A percentile compares a stretch with the other conserved stretches of the same genome.
These are phyloP conservation scores for Aspergillus pseudoviridinutans DNA, from an alignment of 2,329 filamentous ascomycete genomes.

Conservation along the genomic window DNA sequence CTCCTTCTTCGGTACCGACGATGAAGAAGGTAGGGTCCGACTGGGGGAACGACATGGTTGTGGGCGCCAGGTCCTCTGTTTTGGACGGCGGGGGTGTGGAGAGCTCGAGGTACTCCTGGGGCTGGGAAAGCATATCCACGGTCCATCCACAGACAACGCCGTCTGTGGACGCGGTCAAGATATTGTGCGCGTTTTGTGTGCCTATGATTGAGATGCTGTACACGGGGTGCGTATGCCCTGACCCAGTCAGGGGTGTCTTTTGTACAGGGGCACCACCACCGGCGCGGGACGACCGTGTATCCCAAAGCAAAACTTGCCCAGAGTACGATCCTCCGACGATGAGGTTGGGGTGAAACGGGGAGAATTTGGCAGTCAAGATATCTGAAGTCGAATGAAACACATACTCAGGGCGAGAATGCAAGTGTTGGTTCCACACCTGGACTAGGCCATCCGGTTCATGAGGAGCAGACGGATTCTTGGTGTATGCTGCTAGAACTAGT, in stretches of 20 bases:
- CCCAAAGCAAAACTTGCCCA: slow-evolving; percentile 94
- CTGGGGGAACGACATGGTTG: slow-evolving; percentile 89
- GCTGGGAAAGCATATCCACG: slow-evolving; percentile 95
- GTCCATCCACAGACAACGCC: slow-evolving; percentile 97
- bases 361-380: slow-evolving; percentile 92
- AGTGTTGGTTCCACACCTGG: slow-evolving; percentile 94
- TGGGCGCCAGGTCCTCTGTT: slow-evolving; percentile 91
- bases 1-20: slow-evolving; percentile 92
- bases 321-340: slow-evolving; percentile 96
- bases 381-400: slow-evolving; percentile 95
- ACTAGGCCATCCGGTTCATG: slow-evolving; percentile 91
- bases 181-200: slow-evolving; percentile 98
- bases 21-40: slow-evolving; percentile 97
- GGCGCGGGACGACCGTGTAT: slow-evolving; percentile 81
- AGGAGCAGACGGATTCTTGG: slow-evolving; percentile 91
- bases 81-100: slow-evolving; percentile 80
- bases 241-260: slow-evolving; percentile 91
- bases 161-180: slow-evolving; percentile 94
- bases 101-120: slow-evolving; percentile 88
- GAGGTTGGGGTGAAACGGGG: slow-evolving; percentile 95
- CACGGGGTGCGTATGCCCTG: slow-evolving; percentile 92
- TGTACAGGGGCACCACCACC: slow-evolving; percentile 69
- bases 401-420: slow-evolving; percentile 92
- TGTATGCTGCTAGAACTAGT: slow-evolving; percentile 89
- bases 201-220: slow-evolving; percentile 95